These are phyloP conservation scores for Pseudoturritis turrita DNA, from an alignment of 345 rosid genomes.

Conservation along the genomic window DNA sequence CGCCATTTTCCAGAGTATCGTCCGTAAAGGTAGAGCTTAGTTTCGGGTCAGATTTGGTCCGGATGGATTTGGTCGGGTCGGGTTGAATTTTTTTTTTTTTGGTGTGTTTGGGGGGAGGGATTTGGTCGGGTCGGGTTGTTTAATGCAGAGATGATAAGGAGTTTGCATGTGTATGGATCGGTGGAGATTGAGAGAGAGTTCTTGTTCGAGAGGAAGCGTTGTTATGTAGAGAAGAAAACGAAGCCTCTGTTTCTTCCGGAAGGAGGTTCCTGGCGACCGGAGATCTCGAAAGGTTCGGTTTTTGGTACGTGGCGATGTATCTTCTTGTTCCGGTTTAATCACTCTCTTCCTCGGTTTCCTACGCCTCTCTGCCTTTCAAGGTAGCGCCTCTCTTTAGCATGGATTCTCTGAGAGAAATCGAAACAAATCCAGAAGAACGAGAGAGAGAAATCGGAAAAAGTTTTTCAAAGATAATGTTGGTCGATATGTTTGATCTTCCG, in stretches of 20 bases:
- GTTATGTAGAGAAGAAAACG: constrained; percentile 29
- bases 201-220: constrained; percentile 13
- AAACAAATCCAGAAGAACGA: too few relatives aligned
- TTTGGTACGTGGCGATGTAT: constrained; percentile 34
- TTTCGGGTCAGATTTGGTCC: background rate
- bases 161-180: constrained; percentile 43
- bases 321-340: constrained; percentile 30
- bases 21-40: constrained; percentile 26
- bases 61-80: background rate
- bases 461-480: too few relatives aligned
- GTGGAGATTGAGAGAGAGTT: constrained; percentile 38
- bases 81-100: background rate
- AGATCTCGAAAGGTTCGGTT: constrained; percentile 29
- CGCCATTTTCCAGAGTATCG: constrained; percentile 33
- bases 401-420: too few relatives aligned
- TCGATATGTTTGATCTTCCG: too few relatives aligned
- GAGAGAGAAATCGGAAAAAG: too few relatives aligned
- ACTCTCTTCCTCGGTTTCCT: constrained; percentile 29
- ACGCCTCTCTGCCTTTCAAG: constrained; percentile 34
- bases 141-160: constrained; percentile 38
- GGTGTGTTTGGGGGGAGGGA: too few relatives aligned
- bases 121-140: too few relatives aligned
- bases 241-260: constrained; percentile 25
- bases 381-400: constrained; percentile 29
- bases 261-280: constrained; percentile 14